phyloP scores from a whole-genome alignment of 768 basidiomycete genomes.

The Mycena epipterygia region DNA sequence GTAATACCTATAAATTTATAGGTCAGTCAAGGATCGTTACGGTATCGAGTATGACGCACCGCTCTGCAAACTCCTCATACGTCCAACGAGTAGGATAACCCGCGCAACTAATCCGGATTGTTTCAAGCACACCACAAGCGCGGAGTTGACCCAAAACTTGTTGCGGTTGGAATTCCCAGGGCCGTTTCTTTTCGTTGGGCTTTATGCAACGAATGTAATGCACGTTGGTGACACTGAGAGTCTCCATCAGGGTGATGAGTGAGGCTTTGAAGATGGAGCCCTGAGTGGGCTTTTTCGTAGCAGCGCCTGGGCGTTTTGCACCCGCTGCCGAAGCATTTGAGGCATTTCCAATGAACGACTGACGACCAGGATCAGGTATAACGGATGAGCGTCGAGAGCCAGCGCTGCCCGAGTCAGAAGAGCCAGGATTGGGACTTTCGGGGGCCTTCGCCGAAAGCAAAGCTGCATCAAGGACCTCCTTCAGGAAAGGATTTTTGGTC shows the following conservation, averaged over 20 bases:
- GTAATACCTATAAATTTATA: constrained; percentile 78
- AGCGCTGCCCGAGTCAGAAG: constrained; percentile 81
- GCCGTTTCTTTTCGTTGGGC: constrained; percentile 95
- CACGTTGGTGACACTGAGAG: constrained; percentile 96
- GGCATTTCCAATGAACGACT: constrained; percentile 68
- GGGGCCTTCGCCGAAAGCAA: constrained; percentile 77
- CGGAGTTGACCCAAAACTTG: constrained; percentile 95
- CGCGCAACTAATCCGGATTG: constrained; percentile 98
- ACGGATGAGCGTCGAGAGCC: constrained; percentile 86
- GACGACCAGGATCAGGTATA: constrained; percentile 90
- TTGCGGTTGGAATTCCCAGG: constrained; percentile 97
- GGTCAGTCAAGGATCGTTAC: neutral
- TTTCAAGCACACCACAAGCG: constrained; percentile 99
- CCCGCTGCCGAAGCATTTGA: constrained; percentile 52
- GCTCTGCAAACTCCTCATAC: constrained; percentile 98
- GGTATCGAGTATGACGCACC: constrained; percentile 63
- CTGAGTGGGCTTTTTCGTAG: constrained; percentile 93
- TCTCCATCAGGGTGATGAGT: constrained; percentile 95
- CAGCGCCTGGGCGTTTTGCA: constrained; percentile 73
- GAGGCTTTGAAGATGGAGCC: constrained; percentile 99
- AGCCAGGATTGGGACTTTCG: constrained; percentile 77
- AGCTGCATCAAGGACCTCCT: constrained; percentile 94
- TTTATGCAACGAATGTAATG: constrained; percentile 99
- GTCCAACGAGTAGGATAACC: constrained; percentile 99
- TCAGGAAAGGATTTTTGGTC: constrained; percentile 93